A percentile compares a stretch with the other conserved stretches of the same genome.
phyloP scores from a whole-genome alignment of 2,329 filamentous ascomycete species.

The Lasiodiplodia hormozganensis region DNA sequence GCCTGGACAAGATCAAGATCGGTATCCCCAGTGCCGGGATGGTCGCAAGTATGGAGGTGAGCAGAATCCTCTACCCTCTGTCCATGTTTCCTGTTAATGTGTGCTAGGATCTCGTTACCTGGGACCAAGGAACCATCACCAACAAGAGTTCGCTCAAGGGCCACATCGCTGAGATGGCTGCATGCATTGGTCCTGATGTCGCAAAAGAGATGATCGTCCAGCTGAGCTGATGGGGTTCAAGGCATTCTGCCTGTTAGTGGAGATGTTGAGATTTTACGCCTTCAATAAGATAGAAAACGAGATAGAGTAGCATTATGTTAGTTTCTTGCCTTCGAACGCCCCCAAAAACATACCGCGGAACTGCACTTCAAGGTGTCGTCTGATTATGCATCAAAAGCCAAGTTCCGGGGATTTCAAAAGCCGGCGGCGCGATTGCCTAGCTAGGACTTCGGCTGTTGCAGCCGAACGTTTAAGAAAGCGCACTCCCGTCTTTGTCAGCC shows the following conservation, averaged over 20 bases:
- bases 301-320: background rate
- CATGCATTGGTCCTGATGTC: slow-evolving; percentile 68
- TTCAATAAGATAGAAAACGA: background rate
- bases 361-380: background rate
- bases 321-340: no score
- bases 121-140: slow-evolving; percentile 62
- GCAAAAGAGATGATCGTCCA: slow-evolving; percentile 62
- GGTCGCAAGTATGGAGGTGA: slow-evolving; percentile 44
- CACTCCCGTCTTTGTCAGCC: background rate
- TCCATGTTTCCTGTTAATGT: slow-evolving; percentile 40
- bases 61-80: slow-evolving; percentile 28
- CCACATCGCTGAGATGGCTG: slow-evolving; percentile 70
- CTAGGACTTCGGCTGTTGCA: background rate
- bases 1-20: slow-evolving; percentile 67
- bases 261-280: background rate
- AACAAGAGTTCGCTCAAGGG: slow-evolving; percentile 64
- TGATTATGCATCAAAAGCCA: background rate
- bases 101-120: slow-evolving; percentile 63
- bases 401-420: background rate
- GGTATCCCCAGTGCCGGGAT: slow-evolving; percentile 47
- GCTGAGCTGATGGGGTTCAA: background rate
- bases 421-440: background rate
- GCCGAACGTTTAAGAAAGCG: background rate
- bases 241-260: background rate
- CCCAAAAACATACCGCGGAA: background rate